Percentiles rank a stretch among this genome's conserved stretches.
These are phyloP conservation scores for Smittium culicis DNA, from an alignment of 371 early-diverging fungal genomes.

Conservation along the genomic window DNA sequence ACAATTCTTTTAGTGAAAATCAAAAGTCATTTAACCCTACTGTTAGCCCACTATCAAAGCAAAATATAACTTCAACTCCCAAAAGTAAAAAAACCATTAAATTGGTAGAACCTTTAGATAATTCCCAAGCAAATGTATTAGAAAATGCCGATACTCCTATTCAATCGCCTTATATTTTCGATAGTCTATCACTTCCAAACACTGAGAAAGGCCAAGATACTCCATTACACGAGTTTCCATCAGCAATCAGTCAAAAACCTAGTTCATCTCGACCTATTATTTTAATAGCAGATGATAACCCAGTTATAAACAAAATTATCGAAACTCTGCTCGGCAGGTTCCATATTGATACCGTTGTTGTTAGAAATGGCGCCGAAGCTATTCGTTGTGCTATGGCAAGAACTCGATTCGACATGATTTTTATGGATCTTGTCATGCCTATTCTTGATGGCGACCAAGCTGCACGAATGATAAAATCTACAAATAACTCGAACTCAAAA, in stretches of 20 bases:
- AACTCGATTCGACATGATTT: conserved; percentile 76
- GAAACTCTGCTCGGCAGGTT: conserved; percentile 63
- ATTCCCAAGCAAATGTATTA: too few relatives aligned
- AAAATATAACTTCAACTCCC: neutral
- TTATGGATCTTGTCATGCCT: conserved; percentile 88
- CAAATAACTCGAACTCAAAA: conserved; percentile 56
- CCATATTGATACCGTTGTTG: conserved; percentile 51
- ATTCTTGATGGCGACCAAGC: conserved; percentile 87
- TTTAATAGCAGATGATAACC: conserved; percentile 82
- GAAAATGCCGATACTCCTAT: neutral
- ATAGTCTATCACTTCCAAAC: neutral
- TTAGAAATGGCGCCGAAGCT: conserved; percentile 80
- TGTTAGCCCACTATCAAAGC: neutral
- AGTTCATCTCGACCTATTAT: neutral
- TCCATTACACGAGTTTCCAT: neutral
- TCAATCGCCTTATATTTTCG: neutral
- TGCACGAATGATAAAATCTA: conserved; percentile 85
- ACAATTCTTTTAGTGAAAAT: neutral
- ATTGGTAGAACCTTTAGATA: neutral
- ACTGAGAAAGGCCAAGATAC: too few relatives aligned
- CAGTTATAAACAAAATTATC: conserved; percentile 69
- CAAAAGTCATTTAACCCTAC: neutral
- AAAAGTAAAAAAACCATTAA: neutral
- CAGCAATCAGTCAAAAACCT: neutral
- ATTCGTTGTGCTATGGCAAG: conserved; percentile 75